phyloP scores from a whole-genome alignment of 768 basidiomycete genomes.

The Phylloporus sp. region DNA sequence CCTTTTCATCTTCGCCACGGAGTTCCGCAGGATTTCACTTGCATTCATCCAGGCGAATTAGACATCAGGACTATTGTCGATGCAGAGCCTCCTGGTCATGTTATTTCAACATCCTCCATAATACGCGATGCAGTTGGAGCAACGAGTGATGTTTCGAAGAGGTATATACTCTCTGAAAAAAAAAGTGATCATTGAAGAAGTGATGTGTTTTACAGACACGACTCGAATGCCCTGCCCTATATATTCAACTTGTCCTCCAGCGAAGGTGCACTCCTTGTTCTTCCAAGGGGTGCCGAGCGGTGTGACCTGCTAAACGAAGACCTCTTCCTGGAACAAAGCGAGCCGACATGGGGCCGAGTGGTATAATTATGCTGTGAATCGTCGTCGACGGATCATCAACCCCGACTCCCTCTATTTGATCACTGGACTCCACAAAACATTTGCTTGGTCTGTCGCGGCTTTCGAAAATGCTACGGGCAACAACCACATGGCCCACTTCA shows the following conservation, averaged over 20 bases:
- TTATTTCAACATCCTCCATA: constrained; percentile 7
- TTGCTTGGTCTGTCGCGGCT: constrained; percentile 23
- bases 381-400: constrained; percentile 9
- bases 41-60: constrained; percentile 7
- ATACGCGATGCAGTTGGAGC: background rate
- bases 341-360: constrained; percentile 18
- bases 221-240: background rate
- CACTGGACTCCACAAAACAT: constrained; percentile 1
- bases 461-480: background rate
- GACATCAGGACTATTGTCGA: constrained; percentile 4
- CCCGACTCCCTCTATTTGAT: constrained; percentile 25
- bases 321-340: constrained; percentile 19
- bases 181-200: background rate
- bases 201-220: background rate
- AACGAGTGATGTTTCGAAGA: background rate
- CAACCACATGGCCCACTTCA: constrained; percentile 5
- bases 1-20: constrained; percentile 6
- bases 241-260: constrained; percentile 9
- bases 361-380: constrained; percentile 23
- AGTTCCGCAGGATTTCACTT: constrained; percentile 26
- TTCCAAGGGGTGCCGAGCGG: constrained; percentile 29
- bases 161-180: background rate
- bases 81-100: background rate
- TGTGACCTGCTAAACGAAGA: constrained; percentile 18
- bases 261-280: constrained; percentile 30